Evolutionary conservation across 768 basidiomycete species (phyloP).

Genomic region (Cantharellus anzutake): DNA sequence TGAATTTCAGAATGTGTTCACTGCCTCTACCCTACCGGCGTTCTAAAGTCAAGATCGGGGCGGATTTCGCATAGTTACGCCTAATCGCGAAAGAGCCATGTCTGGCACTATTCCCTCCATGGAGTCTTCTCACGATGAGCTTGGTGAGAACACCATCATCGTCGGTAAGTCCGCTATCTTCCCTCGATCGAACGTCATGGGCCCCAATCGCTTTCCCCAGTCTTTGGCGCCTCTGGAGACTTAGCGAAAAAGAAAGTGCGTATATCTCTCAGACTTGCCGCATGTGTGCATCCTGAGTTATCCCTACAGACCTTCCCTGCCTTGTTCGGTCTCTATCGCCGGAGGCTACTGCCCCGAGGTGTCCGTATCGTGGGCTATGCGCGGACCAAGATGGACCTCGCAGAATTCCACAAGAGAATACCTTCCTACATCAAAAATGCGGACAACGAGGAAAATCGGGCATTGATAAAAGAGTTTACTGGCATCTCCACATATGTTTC

Average conservation of each 20-base stretch:
- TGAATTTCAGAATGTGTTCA: too few species aligned
- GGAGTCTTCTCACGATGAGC: constrained; percentile 48
- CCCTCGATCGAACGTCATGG: constrained; percentile 1
- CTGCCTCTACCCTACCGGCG: too few species aligned
- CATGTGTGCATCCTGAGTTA: constrained; percentile 2
- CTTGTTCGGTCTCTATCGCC: constrained; percentile 72
- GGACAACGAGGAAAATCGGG: constrained; percentile 35
- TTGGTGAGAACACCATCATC: constrained; percentile 80
- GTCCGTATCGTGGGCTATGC: constrained; percentile 92
- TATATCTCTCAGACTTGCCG: constrained; percentile 1
- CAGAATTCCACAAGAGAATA: constrained; percentile 69
- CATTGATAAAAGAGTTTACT: constrained; percentile 71
- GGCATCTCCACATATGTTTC: constrained; percentile 58
- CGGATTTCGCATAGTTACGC: too few species aligned
- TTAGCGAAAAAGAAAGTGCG: constrained; percentile 93
- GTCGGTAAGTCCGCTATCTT: constrained; percentile 35
- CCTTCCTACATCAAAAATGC: constrained; percentile 76
- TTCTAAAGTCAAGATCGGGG: too few species aligned
- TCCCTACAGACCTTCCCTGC: constrained; percentile 73
- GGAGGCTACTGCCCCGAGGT: constrained; percentile 61
- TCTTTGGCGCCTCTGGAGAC: constrained; percentile 92
- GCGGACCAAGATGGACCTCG: constrained; percentile 78
- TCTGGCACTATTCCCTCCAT: constrained; percentile 84
- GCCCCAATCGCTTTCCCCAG: constrained; percentile 22
- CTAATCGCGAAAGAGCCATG: not conserved